Evolutionary conservation across 2,329 filamentous ascomycete genomes (phyloP).

Genomic region (Verticillium albo-atrum): DNA sequence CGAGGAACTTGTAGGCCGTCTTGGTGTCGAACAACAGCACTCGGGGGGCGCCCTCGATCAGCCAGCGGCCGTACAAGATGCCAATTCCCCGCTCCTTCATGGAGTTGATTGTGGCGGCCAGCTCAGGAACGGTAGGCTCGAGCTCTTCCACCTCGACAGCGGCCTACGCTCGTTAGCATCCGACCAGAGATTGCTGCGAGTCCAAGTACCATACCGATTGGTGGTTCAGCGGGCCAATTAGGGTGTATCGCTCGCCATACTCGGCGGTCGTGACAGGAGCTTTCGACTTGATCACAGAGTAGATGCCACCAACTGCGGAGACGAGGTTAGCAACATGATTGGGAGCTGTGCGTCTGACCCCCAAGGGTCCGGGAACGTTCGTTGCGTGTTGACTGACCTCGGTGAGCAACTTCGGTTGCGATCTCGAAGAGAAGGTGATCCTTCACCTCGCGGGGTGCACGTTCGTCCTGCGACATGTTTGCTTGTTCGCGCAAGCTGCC

Average conservation of each 20-base stretch:
- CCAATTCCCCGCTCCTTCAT: slow-evolving; percentile 91
- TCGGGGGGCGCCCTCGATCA: slow-evolving; percentile 92
- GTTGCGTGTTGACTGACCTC: slow-evolving; percentile 57
- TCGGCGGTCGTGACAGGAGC: slow-evolving; percentile 95
- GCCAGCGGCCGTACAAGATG: slow-evolving; percentile 91
- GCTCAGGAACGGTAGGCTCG: slow-evolving; percentile 73
- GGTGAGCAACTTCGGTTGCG: slow-evolving; percentile 94
- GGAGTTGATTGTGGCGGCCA: slow-evolving; percentile 78
- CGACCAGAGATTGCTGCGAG: neutral
- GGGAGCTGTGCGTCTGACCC: neutral
- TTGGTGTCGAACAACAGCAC: slow-evolving; percentile 94
- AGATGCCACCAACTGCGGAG: slow-evolving; percentile 83
- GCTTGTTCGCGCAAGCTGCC: neutral
- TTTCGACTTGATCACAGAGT: slow-evolving; percentile 98
- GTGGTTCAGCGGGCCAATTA: slow-evolving; percentile 91
- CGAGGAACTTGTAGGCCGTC: slow-evolving; percentile 82
- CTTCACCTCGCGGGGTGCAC: slow-evolving; percentile 66
- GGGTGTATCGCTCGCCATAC: slow-evolving; percentile 95
- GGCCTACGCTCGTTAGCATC: slow-evolving; percentile 51
- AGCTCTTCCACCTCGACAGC: slow-evolving; percentile 97
- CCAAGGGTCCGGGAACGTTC: too few relatives aligned
- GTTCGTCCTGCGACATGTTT: neutral
- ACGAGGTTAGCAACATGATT: neutral
- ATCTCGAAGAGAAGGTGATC: slow-evolving; percentile 96
- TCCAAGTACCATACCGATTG: slow-evolving; percentile 61